Evolutionary conservation across 1,284 basidiomycete genomes (phyloP), one percentile per base, ranked within the genome.

Genomic region (Puccinia sorghi): DNA sequence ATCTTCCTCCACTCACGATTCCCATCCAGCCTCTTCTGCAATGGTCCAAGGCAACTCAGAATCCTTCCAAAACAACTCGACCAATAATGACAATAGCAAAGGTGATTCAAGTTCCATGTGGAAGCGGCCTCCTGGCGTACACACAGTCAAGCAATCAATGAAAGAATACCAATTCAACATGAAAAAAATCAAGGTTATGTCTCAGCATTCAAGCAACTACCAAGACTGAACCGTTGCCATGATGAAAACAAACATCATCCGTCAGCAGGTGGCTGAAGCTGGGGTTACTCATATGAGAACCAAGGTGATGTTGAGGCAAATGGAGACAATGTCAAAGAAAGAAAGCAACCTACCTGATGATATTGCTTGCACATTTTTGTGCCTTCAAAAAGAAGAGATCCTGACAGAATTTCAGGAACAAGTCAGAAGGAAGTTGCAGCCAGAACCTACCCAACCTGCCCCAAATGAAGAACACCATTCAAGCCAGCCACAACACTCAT

Each of bases 161-260:
- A 67, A 50, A 27, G 64, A 67, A 22, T 41, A 67, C 22, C 22
- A 67, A 4, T 67, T 25, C 43, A 67, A 67, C 12, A 22, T 43
- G 13, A 67, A 67, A 8, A 67, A 67, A 22, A 67, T 67, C n/a
- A 67, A 67, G 64, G 25, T 67, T 2, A 7, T 67, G 5, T 27
- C 0, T 11, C 20, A 32, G 2, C 64, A 15, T 48, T 9, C 64
- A 25, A 27, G 4, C n/a, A 43, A 67, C 22, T 67, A 67, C 64
- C 27, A 7, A 27, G 13, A 67, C n/a, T 22, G 22, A n/a, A 67
- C 64, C 48, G 3, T 48, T 8, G 41, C 63, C 6, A 25, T 67
- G 64, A 32, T 27, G 25, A 67, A 67, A 50, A 67, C 41, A 48
- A 50, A 67, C 15, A 13, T 27, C 6, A 67, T 67, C 15, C n/a